Base-by-base conservation (phyloP, 768 basidiomycete genomes). In the Boletus bicolor region DNA sequence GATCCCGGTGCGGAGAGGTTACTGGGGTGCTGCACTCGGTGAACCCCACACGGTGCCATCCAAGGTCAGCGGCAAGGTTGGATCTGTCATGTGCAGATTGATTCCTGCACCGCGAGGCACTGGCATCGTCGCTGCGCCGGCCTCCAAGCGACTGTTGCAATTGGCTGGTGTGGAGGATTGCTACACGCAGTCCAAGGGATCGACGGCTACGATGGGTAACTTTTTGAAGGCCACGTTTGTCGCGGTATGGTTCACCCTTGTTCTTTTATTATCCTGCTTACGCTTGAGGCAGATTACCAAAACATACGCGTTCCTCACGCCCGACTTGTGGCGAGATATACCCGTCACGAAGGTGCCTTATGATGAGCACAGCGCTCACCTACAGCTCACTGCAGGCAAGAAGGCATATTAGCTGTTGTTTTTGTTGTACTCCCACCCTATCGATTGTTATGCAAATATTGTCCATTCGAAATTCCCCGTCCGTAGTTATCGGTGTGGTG, bases 21-120 rank as follows among this genome's bases (percentile, higher is more conserved):
- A 99, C 84, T 99, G 97, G 97, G 97, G 97, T 80, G 91, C 93
- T 68, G 91, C 93, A 68, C 95, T 99, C 68, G 94, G 93, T 78
- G 93, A 96, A 70, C 97, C 97, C 54, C 97, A 99, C 81, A 99
- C 97, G 58, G 95, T 99, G 54, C 97, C 97, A 44, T 92, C 91
- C 71, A 99, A 99, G 79, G 95, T 98, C 71, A 88, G 87, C 76
- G 97, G 97, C 61, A 98, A 98, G 82, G 90, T 93, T 65, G 97
- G 95, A 60, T 98, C 96, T 59, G 97, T 99, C 77, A 97, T 93
- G 93, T 97, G 94, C 77, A 91, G 95, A 70, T 85, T 99, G 68
- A 95, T 99, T 70, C 96, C 97, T 66, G 97, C 96, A 43, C 94
- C 95, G 54, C 90, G 97, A 66, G 97, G 97, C 71, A 99, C 97